Percentiles rank a stretch among this genome's conserved stretches.
These are phyloP conservation scores for Butyriboletus loyo DNA, from an alignment of 768 basidiomycete genomes.

Conservation along the genomic window DNA sequence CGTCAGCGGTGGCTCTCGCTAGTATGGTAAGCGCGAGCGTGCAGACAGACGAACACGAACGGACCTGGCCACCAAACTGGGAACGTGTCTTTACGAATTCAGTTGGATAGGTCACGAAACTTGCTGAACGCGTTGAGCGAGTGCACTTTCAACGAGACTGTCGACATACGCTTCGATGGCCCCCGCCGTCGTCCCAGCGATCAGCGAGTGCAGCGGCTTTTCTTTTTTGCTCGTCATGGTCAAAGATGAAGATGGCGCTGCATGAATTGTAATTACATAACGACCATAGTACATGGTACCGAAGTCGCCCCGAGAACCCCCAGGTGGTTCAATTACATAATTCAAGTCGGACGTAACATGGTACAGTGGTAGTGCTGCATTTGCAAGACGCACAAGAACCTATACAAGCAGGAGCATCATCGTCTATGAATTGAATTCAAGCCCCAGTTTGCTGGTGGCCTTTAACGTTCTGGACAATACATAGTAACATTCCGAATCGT, in stretches of 20 bases:
- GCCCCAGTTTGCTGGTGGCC: too few relatives aligned
- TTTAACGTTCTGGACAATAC: too few relatives aligned
- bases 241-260: background rate
- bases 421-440: too few relatives aligned
- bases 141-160: background rate
- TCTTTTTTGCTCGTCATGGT: slow-evolving; percentile 60
- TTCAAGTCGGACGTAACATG: too few relatives aligned
- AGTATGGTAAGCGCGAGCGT: background rate
- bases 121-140: slow-evolving; percentile 41
- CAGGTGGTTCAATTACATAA: too few relatives aligned
- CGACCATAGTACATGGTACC: too few relatives aligned
- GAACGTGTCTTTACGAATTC: slow-evolving; percentile 94
- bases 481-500: too few relatives aligned
- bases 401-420: too few relatives aligned
- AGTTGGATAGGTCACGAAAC: slow-evolving; percentile 83
- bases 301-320: too few relatives aligned
- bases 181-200: slow-evolving; percentile 91
- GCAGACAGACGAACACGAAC: slow-evolving; percentile 2
- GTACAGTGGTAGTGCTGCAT: too few relatives aligned
- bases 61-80: slow-evolving; percentile 81
- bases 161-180: slow-evolving; percentile 84
- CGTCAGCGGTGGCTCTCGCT: slow-evolving; percentile 68
- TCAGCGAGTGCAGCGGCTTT: slow-evolving; percentile 80
- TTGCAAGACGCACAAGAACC: too few relatives aligned
- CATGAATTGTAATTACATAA: background rate